Conservation (phyloP, 2,329 filamentous ascomycete genomes). For the Sporothrix inflata region DNA sequence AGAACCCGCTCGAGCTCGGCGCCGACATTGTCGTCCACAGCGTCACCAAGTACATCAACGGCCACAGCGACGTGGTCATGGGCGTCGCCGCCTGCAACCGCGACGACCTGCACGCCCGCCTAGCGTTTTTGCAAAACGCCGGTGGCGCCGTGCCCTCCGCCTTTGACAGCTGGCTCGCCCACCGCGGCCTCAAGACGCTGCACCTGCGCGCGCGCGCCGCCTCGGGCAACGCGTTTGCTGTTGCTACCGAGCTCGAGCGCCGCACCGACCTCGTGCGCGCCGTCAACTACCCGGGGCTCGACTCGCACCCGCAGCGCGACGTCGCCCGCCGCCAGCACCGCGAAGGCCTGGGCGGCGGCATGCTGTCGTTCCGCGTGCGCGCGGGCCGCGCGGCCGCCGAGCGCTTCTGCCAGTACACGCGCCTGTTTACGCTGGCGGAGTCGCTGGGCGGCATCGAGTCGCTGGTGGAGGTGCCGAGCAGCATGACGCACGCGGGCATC, state of each 20-base stretch:
- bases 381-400: constrained; percentile 86
- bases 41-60: constrained; percentile 99
- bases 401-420: constrained; percentile 86
- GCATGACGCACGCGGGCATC: constrained; percentile 97
- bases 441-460: constrained; percentile 86
- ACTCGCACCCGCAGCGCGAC: constrained; percentile 81
- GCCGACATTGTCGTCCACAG: constrained; percentile 97
- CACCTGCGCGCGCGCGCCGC: constrained; percentile 90
- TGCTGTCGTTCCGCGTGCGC: constrained; percentile 93
- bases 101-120: constrained; percentile 72
- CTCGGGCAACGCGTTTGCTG: constrained; percentile 74
- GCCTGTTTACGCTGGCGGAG: constrained; percentile 92
- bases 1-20: constrained; percentile 93
- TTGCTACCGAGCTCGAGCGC: constrained; percentile 76
- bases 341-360: constrained; percentile 90
- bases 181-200: constrained; percentile 94
- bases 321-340: constrained; percentile 92
- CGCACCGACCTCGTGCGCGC: constrained; percentile 76
- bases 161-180: constrained; percentile 97
- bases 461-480: constrained; percentile 86
- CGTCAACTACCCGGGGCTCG: constrained; percentile 93
- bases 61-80: constrained; percentile 96
- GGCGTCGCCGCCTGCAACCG: constrained; percentile 95
- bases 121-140: constrained; percentile 94
- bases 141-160: constrained; percentile 92